phyloP scores from a whole-genome alignment of 345 rosid genomes.

The Pugionium cornutum region DNA sequence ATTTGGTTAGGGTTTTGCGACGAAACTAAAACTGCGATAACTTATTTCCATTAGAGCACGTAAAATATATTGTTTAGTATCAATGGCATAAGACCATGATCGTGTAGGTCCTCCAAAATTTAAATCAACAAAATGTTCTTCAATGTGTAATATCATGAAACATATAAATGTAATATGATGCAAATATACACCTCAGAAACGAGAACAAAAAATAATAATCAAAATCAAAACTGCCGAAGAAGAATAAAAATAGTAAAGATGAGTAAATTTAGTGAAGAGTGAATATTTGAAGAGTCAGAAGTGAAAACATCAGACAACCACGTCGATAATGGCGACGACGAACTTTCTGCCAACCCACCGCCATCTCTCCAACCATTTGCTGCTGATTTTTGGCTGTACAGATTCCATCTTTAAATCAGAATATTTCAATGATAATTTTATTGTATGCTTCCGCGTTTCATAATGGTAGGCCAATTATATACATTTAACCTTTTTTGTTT shows the following conservation, averaged over 20 bases:
- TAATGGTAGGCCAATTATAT: too few species aligned
- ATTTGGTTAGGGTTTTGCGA: conserved; percentile 1
- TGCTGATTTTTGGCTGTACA: conserved; percentile 61
- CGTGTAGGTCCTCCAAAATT: background rate
- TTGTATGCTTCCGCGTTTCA: background rate
- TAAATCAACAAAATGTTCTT: conserved; percentile 10
- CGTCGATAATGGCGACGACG: conserved; percentile 38
- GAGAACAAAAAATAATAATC: background rate
- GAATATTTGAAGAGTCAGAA: conserved; percentile 43
- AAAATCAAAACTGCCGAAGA: background rate
- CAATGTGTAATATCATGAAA: background rate
- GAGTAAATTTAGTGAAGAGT: conserved; percentile 13
- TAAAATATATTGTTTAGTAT: background rate
- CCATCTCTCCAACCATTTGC: conserved; percentile 45
- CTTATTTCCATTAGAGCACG: too few species aligned
- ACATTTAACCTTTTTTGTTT: too few species aligned
- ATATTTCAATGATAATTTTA: background rate
- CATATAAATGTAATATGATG: conserved; percentile 8
- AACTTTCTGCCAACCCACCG: conserved; percentile 33
- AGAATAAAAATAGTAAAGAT: conserved; percentile 17
- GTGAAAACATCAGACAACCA: conserved; percentile 51
- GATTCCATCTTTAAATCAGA: conserved; percentile 1
- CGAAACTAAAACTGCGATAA: background rate
- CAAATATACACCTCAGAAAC: conserved; percentile 1
- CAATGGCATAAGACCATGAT: background rate